These are phyloP conservation scores for Sechiopsis laciniata DNA, from an alignment of 306 rosid genomes.

Conservation along the genomic window DNA sequence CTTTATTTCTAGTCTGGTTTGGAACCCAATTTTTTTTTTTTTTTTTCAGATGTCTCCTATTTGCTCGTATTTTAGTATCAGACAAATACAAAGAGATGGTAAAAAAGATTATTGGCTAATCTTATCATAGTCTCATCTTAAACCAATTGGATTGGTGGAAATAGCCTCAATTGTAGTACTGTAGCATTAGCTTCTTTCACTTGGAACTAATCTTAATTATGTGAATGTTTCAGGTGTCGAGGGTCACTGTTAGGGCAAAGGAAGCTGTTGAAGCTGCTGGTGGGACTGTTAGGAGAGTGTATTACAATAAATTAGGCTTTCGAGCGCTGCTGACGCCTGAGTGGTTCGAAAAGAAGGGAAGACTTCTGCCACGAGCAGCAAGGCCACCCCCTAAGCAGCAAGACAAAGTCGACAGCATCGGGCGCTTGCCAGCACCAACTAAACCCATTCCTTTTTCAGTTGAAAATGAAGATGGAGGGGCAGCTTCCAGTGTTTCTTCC, in stretches of 20 bases:
- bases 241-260: slow-evolving; percentile 88
- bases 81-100: not conserved
- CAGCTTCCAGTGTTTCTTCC: slow-evolving; percentile 30
- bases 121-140: not conserved
- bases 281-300: slow-evolving; percentile 79
- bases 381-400: slow-evolving; percentile 88
- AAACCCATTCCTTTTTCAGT: slow-evolving; percentile 73
- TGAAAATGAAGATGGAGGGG: slow-evolving; percentile 38
- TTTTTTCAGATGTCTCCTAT: not conserved
- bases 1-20: not conserved
- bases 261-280: slow-evolving; percentile 90
- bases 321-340: slow-evolving; percentile 74
- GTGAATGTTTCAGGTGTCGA: slow-evolving; percentile 52
- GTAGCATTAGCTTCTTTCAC: not conserved
- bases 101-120: not conserved
- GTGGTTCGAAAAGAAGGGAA: slow-evolving; percentile 97
- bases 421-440: slow-evolving; percentile 89
- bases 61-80: not conserved
- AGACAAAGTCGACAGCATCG: slow-evolving; percentile 81
- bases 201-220: slow-evolving; percentile 2
- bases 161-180: not conserved
- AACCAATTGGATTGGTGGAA: not conserved
- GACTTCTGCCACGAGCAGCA: slow-evolving; percentile 85
- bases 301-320: slow-evolving; percentile 79
- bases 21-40: not conserved